Evolutionary conservation across 225 moss, liverwort and hornwort species (phyloP).

Genomic region (Straminergon stramineum): DNA sequence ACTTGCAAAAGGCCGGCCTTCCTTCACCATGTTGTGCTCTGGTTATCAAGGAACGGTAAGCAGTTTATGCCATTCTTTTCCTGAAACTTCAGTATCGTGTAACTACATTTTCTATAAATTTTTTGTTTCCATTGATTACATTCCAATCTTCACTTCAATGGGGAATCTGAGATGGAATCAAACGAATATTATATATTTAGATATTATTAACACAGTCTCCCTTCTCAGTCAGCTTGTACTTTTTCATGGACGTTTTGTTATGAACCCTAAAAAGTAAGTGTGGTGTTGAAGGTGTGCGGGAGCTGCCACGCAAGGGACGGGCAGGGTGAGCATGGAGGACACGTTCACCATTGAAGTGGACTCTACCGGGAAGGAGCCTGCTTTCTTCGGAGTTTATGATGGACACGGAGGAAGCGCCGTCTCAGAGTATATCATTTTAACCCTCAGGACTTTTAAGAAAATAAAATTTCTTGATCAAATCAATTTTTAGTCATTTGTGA

Average conservation of each 20-base stretch:
- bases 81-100: background rate
- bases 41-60: slow-evolving; percentile 37
- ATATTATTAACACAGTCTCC: background rate
- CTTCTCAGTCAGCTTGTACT: background rate
- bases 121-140: background rate
- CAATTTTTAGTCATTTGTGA: background rate
- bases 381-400: slow-evolving; percentile 91
- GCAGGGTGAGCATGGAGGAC: slow-evolving; percentile 66
- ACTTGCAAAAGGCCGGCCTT: background rate
- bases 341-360: slow-evolving; percentile 61
- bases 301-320: slow-evolving; percentile 65
- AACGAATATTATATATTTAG: background rate
- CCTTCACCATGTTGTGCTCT: slow-evolving; percentile 31
- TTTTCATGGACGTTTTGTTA: background rate
- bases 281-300: slow-evolving; percentile 53
- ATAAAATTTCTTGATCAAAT: no score
- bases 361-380: slow-evolving; percentile 51
- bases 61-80: background rate
- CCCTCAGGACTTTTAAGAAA: background rate
- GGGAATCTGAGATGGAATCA: background rate
- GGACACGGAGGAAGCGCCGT: slow-evolving; percentile 93
- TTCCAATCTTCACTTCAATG: background rate
- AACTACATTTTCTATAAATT: background rate
- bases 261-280: background rate
- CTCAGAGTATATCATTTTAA: slow-evolving; percentile 43